phyloP scores from a whole-genome alignment of 257 asterid species.

The Salvia miltiorrhiza region DNA sequence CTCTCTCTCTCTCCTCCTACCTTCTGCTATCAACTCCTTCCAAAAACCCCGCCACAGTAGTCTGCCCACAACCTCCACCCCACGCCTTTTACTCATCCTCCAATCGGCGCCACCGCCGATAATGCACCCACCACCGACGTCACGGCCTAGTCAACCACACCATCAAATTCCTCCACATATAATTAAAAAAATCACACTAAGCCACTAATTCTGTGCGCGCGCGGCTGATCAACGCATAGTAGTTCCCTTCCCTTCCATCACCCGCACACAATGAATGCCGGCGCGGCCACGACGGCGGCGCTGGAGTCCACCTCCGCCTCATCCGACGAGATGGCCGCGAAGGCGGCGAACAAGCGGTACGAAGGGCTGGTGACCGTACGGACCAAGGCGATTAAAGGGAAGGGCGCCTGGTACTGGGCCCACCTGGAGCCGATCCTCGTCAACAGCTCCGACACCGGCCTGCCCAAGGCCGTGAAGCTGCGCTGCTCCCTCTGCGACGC shows the following conservation, averaged over 20 bases:
- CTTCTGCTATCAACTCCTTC: not conserved
- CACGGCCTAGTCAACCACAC: constrained; percentile 17
- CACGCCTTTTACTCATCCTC: not conserved
- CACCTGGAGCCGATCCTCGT: constrained; percentile 83
- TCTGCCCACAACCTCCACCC: not conserved
- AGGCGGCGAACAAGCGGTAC: constrained; percentile 65
- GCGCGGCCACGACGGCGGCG: constrained; percentile 28
- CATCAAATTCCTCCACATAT: not conserved
- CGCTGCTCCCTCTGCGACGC: constrained; percentile 78
- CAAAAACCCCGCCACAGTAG: not conserved
- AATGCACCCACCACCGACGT: constrained; percentile 13
- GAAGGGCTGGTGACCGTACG: constrained; percentile 75
- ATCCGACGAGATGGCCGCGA: constrained; percentile 54
- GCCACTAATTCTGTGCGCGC: not conserved
- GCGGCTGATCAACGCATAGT: constrained; percentile 5
- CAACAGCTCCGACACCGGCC: constrained; percentile 51
- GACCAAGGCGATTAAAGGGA: constrained; percentile 77
- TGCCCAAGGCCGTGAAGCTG: constrained; percentile 82
- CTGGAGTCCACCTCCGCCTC: constrained; percentile 25
- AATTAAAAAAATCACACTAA: not conserved
- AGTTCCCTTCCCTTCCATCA: not conserved
- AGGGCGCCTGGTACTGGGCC: constrained; percentile 97
- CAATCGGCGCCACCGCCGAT: constrained; percentile 19
- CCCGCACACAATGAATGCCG: constrained; percentile 29
- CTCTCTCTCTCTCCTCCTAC: not conserved